Conservation (phyloP, 148 eudicot species). For the Silene uniflora region DNA sequence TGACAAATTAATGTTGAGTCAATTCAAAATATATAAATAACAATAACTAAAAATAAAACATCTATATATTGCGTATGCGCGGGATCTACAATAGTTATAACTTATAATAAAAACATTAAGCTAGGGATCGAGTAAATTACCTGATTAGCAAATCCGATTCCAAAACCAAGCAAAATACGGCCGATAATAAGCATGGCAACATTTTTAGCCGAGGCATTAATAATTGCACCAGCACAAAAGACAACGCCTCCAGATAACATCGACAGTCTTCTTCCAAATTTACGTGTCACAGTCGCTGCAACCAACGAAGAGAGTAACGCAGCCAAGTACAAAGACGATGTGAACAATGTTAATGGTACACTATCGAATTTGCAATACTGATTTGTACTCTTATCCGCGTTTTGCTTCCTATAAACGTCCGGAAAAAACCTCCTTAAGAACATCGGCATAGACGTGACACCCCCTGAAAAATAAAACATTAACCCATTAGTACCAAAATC, state of each 20-base stretch:
- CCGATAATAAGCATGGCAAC: constrained; percentile 75
- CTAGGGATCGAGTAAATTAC: constrained; percentile 20
- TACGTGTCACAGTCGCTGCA: constrained; percentile 63
- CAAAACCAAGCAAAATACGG: constrained; percentile 73
- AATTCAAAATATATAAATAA: too few species aligned
- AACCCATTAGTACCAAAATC: too few species aligned
- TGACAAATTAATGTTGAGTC: too few species aligned
- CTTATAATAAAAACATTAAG: too few species aligned
- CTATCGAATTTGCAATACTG: constrained; percentile 84
- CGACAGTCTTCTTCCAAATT: constrained; percentile 59
- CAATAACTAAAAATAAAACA: too few species aligned
- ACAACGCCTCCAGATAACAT: constrained; percentile 69
- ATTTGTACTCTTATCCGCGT: constrained; percentile 32
- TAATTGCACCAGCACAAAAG: constrained; percentile 58
- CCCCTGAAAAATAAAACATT: constrained; percentile 41
- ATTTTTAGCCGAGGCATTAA: constrained; percentile 49
- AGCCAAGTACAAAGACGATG: constrained; percentile 73
- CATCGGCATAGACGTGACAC: constrained; percentile 74
- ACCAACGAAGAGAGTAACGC: constrained; percentile 65
- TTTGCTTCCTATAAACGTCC: constrained; percentile 41
- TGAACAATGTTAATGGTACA: constrained; percentile 57
- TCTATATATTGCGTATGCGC: fast-evolving
- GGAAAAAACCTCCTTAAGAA: constrained; percentile 66
- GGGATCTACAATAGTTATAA: too few species aligned
- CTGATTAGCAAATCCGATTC: constrained; percentile 80